Evolutionary conservation across 1,284 basidiomycete species (phyloP).

Genomic region (Marasmius oreades): DNA sequence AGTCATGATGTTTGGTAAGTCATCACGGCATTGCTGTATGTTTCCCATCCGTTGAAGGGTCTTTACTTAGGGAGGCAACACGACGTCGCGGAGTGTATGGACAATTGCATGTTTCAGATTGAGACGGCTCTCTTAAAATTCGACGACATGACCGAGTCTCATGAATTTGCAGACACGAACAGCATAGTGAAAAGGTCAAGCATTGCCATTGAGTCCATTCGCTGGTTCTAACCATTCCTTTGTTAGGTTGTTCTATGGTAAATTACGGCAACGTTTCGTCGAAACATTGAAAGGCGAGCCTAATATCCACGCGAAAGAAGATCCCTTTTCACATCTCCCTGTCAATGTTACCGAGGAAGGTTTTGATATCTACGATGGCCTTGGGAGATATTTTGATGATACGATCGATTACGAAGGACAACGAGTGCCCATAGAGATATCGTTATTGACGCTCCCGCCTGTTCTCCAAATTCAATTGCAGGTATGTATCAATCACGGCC

Average conservation of each 20-base stretch:
- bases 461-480: slow-evolving; percentile 94
- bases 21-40: not conserved
- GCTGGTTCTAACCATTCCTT: not conserved
- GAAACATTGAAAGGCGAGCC: slow-evolving; percentile 45
- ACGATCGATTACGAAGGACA: slow-evolving; percentile 86
- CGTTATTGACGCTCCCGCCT: slow-evolving; percentile 84
- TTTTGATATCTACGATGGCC: slow-evolving; percentile 90
- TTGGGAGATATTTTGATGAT: slow-evolving; percentile 91
- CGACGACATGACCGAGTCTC: slow-evolving; percentile 54
- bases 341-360: slow-evolving; percentile 89
- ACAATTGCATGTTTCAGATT: slow-evolving; percentile 98
- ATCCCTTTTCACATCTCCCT: slow-evolving; percentile 90
- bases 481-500: slow-evolving; percentile 38
- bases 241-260: slow-evolving; percentile 83
- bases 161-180: slow-evolving; percentile 53
- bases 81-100: slow-evolving; percentile 97
- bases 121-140: slow-evolving; percentile 86
- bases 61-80: slow-evolving; percentile 81
- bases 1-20: slow-evolving; percentile 86
- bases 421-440: slow-evolving; percentile 85
- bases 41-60: not conserved
- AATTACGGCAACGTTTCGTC: slow-evolving; percentile 73
- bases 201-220: slow-evolving; percentile 5
- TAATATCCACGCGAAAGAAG: slow-evolving; percentile 81
- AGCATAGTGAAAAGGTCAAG: slow-evolving; percentile 82